Conservation (phyloP, 495 filamentous ascomycete species). For the Xylaria nigripes region DNA sequence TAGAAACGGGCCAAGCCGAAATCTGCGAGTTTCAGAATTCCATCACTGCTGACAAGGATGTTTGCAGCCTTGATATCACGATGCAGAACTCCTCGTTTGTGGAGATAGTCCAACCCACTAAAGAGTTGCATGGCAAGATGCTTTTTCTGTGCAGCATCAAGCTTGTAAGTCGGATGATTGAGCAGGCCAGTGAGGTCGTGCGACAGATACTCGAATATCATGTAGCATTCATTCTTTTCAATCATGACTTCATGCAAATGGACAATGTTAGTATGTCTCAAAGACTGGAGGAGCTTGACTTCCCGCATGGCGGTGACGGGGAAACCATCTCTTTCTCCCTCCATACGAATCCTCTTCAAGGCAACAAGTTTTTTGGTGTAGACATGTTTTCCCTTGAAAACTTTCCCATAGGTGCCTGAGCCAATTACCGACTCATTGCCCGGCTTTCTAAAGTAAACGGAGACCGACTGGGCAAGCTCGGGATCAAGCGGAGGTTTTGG, state of each 20-base stretch:
- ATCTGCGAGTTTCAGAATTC: constrained; percentile 86
- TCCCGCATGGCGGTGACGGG: constrained; percentile 95
- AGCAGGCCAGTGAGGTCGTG: constrained; percentile 69
- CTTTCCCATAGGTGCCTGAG: constrained; percentile 91
- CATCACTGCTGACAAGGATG: constrained; percentile 83
- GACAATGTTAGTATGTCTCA: constrained; percentile 89
- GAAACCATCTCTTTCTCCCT: constrained; percentile 94
- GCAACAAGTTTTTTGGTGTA: constrained; percentile 88
- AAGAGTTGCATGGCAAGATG: constrained; percentile 91
- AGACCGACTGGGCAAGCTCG: constrained; percentile 68
- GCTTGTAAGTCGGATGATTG: constrained; percentile 87
- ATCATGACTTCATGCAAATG: constrained; percentile 93
- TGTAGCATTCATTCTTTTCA: constrained; percentile 96
- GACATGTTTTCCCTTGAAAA: constrained; percentile 96
- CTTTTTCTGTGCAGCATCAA: constrained; percentile 84
- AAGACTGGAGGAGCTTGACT: constrained; percentile 88
- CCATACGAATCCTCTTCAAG: constrained; percentile 81
- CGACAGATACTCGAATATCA: constrained; percentile 98
- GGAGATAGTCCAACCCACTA: constrained; percentile 87
- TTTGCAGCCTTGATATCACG: constrained; percentile 95
- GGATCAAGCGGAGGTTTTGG: constrained; percentile 58
- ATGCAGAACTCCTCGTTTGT: constrained; percentile 87
- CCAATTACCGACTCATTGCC: constrained; percentile 92
- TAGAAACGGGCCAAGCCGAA: constrained; percentile 98
- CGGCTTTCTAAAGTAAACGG: constrained; percentile 84